phyloP scores from a whole-genome alignment of 805 yeast species.

The Ogataea thermomethanolica region DNA sequence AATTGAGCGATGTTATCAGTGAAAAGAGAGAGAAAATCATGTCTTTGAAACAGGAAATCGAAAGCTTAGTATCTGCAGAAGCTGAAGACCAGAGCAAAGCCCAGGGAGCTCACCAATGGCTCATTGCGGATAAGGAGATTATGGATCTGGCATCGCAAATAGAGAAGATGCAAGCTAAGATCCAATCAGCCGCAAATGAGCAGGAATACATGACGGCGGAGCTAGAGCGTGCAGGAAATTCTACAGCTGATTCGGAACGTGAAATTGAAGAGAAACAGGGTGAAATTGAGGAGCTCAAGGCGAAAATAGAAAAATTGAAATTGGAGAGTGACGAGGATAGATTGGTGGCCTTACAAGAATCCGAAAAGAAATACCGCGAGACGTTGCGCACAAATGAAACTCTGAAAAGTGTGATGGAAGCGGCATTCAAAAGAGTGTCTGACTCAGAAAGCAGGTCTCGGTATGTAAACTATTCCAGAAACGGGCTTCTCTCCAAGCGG shows the following conservation, averaged over 20 bases:
- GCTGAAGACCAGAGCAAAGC: constrained; percentile 14
- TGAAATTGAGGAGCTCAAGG: constrained; percentile 6
- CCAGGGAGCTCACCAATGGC: constrained; percentile 22
- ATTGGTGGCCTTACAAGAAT: constrained; percentile 6
- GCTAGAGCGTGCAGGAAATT: constrained; percentile 47
- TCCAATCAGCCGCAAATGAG: constrained; percentile 53
- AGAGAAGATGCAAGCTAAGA: constrained; percentile 38
- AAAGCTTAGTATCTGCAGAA: constrained; percentile 12
- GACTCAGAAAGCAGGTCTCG: constrained; percentile 23
- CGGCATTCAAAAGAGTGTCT: constrained; percentile 17
- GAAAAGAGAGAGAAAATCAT: constrained; percentile 19
- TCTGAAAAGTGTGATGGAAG: constrained; percentile 14
- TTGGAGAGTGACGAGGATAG: constrained; percentile 1
- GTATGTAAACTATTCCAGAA: constrained; percentile 26
- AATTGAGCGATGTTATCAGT: constrained; percentile 17
- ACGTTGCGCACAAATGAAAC: constrained; percentile 11
- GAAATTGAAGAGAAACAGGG: constrained; percentile 26
- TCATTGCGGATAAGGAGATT: constrained; percentile 39
- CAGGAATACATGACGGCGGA: constrained; percentile 61
- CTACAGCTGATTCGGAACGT: constrained; percentile 43
- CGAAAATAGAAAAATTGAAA: constrained; percentile 8
- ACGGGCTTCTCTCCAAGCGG: constrained; percentile 21
- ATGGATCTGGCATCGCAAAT: constrained; percentile 46
- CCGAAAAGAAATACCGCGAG: constrained; percentile 10
- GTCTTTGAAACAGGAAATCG: constrained; percentile 29